Conservation (phyloP, 306 rosid genomes). For the Abrus pulchellus region DNA sequence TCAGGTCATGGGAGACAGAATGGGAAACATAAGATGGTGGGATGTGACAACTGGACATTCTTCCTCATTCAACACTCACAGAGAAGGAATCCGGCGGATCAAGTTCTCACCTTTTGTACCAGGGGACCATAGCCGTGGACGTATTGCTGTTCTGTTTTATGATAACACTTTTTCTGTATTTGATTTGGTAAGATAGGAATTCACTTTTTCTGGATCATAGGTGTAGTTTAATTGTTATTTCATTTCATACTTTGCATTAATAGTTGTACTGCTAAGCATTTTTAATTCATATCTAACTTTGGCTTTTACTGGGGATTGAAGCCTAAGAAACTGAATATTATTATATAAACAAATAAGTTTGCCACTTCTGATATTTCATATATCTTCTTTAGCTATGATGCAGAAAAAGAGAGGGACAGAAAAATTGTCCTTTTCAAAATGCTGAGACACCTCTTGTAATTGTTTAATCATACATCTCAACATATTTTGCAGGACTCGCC, state of each 20-base stretch:
- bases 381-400: conserved; percentile 5
- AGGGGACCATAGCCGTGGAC: conserved; percentile 94
- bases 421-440: neutral
- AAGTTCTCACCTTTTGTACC: conserved; percentile 90
- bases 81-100: conserved; percentile 93
- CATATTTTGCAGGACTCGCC: conserved; percentile 76
- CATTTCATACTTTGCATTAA: conserved; percentile 31
- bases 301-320: conserved; percentile 31
- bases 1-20: conserved; percentile 99
- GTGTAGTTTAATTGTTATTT: conserved; percentile 13
- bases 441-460: conserved; percentile 10
- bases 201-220: conserved; percentile 36
- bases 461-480: conserved; percentile 30
- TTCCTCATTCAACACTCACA: conserved; percentile 93
- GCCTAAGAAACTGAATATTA: conserved; percentile 31
- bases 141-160: conserved; percentile 90
- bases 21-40: conserved; percentile 97
- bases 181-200: conserved; percentile 80
- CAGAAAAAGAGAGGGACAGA: neutral
- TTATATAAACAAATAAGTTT: conserved; percentile 42
- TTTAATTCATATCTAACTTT: conserved; percentile 32
- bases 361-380: conserved; percentile 24
- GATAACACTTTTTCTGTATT: conserved; percentile 94
- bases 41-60: conserved; percentile 94
- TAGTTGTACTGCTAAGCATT: conserved; percentile 28